phyloP scores from a whole-genome alignment of 176 grass and related monocot species.

The Thinopyrum elongatum region DNA sequence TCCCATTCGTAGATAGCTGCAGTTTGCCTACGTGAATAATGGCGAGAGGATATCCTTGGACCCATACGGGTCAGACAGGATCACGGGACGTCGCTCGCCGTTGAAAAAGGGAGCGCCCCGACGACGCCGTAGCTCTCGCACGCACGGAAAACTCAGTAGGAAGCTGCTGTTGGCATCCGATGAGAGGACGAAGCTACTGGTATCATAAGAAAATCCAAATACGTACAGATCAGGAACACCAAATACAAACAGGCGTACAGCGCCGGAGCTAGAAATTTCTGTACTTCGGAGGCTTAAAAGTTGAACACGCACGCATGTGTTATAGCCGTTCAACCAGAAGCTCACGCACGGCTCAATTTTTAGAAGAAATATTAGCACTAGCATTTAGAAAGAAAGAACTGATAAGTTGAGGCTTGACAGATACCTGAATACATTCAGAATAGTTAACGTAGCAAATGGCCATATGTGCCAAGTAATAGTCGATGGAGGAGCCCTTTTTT shows the following conservation, averaged over 20 bases:
- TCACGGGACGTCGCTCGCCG: background rate
- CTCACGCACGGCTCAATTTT: background rate
- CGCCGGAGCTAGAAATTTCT: too few relatives aligned
- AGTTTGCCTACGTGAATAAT: too few relatives aligned
- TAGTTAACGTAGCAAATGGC: too few relatives aligned
- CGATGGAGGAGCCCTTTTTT: background rate
- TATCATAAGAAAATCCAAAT: background rate
- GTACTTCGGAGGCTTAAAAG: background rate
- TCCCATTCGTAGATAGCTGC: too few relatives aligned
- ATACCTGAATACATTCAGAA: too few relatives aligned
- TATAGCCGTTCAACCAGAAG: background rate
- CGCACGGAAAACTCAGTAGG: conserved; percentile 18
- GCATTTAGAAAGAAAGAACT: too few relatives aligned
- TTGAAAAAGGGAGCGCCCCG: background rate
- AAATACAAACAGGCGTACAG: background rate
- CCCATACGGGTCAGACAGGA: background rate
- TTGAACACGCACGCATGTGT: background rate
- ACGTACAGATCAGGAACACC: background rate
- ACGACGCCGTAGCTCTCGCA: background rate
- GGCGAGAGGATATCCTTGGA: too few relatives aligned
- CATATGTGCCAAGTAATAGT: too few relatives aligned
- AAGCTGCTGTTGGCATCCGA: background rate
- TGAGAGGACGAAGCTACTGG: too few relatives aligned
- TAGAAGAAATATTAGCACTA: background rate
- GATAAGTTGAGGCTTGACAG: too few relatives aligned